phyloP scores from a whole-genome alignment of 177 flowering plant species.

The Vitis hybrid region DNA sequence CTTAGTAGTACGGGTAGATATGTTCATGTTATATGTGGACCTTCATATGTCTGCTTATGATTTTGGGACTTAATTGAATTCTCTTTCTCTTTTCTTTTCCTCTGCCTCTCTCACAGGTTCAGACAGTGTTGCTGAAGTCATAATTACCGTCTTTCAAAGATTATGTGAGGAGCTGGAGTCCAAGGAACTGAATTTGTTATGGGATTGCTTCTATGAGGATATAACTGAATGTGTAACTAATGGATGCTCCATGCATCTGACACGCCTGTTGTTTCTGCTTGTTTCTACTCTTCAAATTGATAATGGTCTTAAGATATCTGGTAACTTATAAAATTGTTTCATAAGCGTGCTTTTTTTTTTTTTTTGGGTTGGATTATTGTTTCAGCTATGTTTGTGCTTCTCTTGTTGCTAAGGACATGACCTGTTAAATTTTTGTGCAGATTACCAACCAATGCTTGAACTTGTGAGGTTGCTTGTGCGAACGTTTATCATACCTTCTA shows the following conservation, averaged over 20 bases:
- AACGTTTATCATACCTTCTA: constrained; percentile 29
- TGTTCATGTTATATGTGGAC: too few relatives aligned
- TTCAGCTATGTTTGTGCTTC: neutral
- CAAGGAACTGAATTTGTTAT: constrained; percentile 49
- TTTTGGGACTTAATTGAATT: neutral
- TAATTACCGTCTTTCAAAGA: constrained; percentile 46
- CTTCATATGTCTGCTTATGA: too few relatives aligned
- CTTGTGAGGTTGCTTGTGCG: constrained; percentile 43
- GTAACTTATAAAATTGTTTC: constrained; percentile 28
- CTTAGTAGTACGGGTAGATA: too few relatives aligned
- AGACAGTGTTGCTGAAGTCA: constrained; percentile 59
- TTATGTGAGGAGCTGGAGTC: constrained; percentile 51
- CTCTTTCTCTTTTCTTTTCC: neutral
- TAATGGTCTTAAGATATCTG: constrained; percentile 38
- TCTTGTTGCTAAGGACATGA: neutral
- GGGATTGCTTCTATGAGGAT: constrained; percentile 51
- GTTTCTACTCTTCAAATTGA: constrained; percentile 40
- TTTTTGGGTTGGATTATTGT: constrained; percentile 2
- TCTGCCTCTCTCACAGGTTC: constrained; percentile 46
- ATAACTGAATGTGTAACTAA: constrained; percentile 25
- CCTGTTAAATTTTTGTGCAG: constrained; percentile 31
- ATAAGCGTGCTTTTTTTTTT: neutral
- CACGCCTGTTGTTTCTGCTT: constrained; percentile 56
- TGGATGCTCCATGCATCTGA: constrained; percentile 35
- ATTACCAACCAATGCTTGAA: constrained; percentile 39